Evolutionary conservation across 345 rosid species (phyloP), one percentile per base, ranked within the genome.

Genomic region (Rhodamnia rubescens): DNA sequence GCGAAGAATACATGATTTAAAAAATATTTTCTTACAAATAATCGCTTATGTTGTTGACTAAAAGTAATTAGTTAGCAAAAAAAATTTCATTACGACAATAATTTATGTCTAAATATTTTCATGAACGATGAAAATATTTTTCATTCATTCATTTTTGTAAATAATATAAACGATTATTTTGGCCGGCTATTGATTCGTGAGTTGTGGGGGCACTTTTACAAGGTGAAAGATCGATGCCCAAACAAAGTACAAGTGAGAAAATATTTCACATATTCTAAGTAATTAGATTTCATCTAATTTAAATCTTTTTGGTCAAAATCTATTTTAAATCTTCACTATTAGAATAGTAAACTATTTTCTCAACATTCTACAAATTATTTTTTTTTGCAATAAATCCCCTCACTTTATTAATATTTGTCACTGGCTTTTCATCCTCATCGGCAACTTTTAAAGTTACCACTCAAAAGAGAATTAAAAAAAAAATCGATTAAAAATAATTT

Each of bases 31-130:
- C 4, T 14, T 59, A 27, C 7, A 53, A 59, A 11, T 50, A 59
- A 59, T 0, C 0, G 1, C 18, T 59, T 1, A 0, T 27, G 15
- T 59, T 9, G 7, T 4, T 27, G 4, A 50, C 14, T n/a, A 4
- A 59, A 27, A 59, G 13, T 59, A 13, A 59, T 27, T 59, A 27
- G 36, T 59, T n/a, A 59, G 27, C 16, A 2, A 59, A 58, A 58
- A 58, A 13, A 5, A 0, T 13, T 13, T 59, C 1, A 50, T 59
- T 6, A 27, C 6, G 9, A 59, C 2, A 59, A 59, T 29, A 27
- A 59, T 1, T n/a, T 59, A 27, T 59, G 14, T 59, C 18, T 59
- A 59, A 59, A 59, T 59, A 7, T 59, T 59, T 59, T 59, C 18
- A 2, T 5, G 3, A 0, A 27, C 9, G 5, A 59, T 13, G 20